phyloP scores from a whole-genome alignment of 768 basidiomycete species.

The Macrolepiota albuminosa region DNA sequence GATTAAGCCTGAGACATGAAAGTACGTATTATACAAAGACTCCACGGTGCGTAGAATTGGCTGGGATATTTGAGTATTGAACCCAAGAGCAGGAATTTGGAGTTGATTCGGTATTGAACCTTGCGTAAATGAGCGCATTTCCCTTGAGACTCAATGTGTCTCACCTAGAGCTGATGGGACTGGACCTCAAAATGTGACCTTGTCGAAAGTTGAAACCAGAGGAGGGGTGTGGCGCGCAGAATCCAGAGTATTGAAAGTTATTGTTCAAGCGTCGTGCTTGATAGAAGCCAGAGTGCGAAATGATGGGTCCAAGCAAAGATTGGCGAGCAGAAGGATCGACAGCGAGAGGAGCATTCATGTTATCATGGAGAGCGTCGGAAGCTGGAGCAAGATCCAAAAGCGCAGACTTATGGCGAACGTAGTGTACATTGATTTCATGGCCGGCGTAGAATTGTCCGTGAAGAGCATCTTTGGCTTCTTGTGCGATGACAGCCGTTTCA shows the following conservation, averaged over 20 bases:
- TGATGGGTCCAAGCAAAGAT: conserved; percentile 12
- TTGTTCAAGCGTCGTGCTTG: conserved; percentile 12
- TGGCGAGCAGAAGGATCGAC: conserved; percentile 14
- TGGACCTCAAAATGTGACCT: conserved; percentile 7
- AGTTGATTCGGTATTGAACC: conserved; percentile 5
- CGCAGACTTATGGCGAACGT: conserved; percentile 23
- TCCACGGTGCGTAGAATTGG: conserved; percentile 1
- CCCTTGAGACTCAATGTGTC: neutral
- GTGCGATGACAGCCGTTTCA: conserved; percentile 44
- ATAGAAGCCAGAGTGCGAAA: conserved; percentile 8
- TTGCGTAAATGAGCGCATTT: neutral
- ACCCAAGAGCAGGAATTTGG: conserved; percentile 8
- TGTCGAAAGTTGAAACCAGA: conserved; percentile 9
- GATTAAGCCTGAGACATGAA: neutral
- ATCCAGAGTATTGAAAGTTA: conserved; percentile 5
- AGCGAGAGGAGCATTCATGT: conserved; percentile 12
- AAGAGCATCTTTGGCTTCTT: conserved; percentile 60
- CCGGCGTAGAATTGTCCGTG: conserved; percentile 60
- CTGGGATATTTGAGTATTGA: neutral
- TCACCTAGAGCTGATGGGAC: conserved; percentile 12
- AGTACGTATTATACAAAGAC: conserved; percentile 2
- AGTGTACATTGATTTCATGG: conserved; percentile 31
- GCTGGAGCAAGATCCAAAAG: conserved; percentile 16
- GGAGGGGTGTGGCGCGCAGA: conserved; percentile 14
- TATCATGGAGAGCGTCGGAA: conserved; percentile 9